phyloP scores from a whole-genome alignment of 306 rosid genomes.

The Quercus ilex region DNA sequence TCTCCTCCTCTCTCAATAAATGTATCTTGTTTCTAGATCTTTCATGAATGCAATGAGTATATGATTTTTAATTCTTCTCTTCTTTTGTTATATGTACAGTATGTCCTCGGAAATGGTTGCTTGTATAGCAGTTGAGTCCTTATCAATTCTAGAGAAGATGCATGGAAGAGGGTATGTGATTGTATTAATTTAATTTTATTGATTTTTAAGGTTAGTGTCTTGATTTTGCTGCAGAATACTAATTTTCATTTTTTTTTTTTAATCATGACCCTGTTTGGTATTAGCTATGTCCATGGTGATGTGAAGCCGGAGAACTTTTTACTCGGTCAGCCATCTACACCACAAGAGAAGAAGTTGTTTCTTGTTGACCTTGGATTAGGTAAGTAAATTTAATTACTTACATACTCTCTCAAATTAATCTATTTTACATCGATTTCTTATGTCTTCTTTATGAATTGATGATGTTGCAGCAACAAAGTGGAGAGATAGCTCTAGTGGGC shows the following conservation, averaged over 20 bases:
- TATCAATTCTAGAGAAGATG: conserved; percentile 93
- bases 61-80: neutral
- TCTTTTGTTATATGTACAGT: conserved; percentile 33
- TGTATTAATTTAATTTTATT: neutral
- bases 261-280: conserved; percentile 7
- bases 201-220: neutral
- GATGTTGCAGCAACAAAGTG: conserved; percentile 79
- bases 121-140: conserved; percentile 92
- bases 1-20: neutral
- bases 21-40: neutral
- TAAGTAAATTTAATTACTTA: conserved; percentile 26
- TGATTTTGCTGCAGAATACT: neutral
- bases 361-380: conserved; percentile 98
- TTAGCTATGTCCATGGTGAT: conserved; percentile 95
- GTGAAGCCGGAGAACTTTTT: conserved; percentile 95
- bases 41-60: neutral
- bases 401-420: conserved; percentile 3
- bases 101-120: conserved; percentile 96
- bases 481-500: conserved; percentile 74
- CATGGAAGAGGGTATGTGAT: conserved; percentile 73
- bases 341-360: conserved; percentile 87
- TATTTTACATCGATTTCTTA: neutral
- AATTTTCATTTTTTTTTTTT: neutral
- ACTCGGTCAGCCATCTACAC: conserved; percentile 93
- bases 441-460: conserved; percentile 3